Conservation (phyloP, 1,139 yeast genomes). For the Ashbya aceris region DNA sequence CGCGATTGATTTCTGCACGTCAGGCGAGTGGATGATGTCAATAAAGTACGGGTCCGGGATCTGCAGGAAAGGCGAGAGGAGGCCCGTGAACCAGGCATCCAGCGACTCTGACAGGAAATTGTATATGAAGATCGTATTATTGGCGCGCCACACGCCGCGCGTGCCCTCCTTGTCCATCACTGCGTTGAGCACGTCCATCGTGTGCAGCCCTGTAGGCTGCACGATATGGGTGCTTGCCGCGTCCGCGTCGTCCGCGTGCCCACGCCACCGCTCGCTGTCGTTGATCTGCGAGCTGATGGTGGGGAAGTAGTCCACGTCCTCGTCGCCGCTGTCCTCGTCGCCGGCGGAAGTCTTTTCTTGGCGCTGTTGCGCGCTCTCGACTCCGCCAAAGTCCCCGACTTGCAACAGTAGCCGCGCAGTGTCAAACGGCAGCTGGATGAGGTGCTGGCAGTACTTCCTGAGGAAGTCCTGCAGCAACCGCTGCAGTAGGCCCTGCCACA, state of each 20-base stretch:
- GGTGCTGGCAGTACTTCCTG: conserved; percentile 56
- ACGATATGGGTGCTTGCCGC: conserved; percentile 30
- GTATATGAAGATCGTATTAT: conserved; percentile 75
- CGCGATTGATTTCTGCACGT: conserved; percentile 57
- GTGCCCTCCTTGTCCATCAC: conserved; percentile 72
- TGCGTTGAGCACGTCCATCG: conserved; percentile 63
- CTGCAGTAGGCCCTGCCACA: conserved; percentile 45
- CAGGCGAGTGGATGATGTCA: conserved; percentile 74
- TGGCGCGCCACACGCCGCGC: conserved; percentile 75
- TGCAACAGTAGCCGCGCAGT: conserved; percentile 71
- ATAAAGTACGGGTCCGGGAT: conserved; percentile 89
- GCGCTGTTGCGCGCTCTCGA: neutral
- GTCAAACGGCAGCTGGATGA: conserved; percentile 83
- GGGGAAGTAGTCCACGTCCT: conserved; percentile 50
- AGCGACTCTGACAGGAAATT: conserved; percentile 68
- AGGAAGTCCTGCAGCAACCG: conserved; percentile 52
- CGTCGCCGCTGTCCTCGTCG: conserved; percentile 28
- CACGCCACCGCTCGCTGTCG: conserved; percentile 6
- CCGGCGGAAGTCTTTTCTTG: conserved; percentile 5
- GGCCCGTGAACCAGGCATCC: conserved; percentile 89
- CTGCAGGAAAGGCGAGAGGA: conserved; percentile 68
- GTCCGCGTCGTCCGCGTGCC: conserved; percentile 3
- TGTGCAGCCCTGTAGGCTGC: conserved; percentile 54
- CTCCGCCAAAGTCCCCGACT: conserved; percentile 48
- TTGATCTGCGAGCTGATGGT: conserved; percentile 12